A percentile compares a stretch with the other conserved stretches of the same genome.
Conservation (phyloP, 768 basidiomycete genomes). For the Russula sp. region DNA sequence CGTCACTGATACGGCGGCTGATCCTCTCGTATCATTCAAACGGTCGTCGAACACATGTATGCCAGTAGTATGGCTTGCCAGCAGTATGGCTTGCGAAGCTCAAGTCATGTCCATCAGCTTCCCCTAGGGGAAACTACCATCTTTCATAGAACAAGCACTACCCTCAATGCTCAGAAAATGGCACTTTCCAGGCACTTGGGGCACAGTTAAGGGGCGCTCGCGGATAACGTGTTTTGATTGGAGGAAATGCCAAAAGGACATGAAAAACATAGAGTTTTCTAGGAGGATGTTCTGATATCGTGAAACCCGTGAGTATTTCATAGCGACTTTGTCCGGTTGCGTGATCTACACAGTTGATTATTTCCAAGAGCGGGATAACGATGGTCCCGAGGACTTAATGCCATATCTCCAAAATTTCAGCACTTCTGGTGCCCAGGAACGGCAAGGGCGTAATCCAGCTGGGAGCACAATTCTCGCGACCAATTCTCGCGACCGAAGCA, state of each 20-base stretch:
- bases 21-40: background rate
- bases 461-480: background rate
- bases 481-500: background rate
- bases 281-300: background rate
- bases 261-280: background rate
- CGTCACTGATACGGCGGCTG: background rate
- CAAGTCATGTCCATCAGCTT: background rate
- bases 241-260: background rate
- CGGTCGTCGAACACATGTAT: background rate
- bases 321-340: background rate
- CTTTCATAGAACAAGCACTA: background rate
- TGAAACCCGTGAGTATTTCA: background rate
- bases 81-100: background rate
- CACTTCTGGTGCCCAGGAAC: slow-evolving; percentile 18
- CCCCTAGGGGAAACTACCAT: background rate
- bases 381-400: background rate
- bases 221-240: no score
- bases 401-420: background rate
- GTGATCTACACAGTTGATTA: background rate
- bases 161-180: background rate
- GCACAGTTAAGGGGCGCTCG: background rate
- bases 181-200: background rate
- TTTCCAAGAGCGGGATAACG: background rate
- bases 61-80: background rate
- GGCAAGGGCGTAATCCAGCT: slow-evolving; percentile 1